These are phyloP conservation scores for Cystobasidium sp. DNA, from an alignment of 1,284 basidiomycete species.

Conservation along the genomic window DNA sequence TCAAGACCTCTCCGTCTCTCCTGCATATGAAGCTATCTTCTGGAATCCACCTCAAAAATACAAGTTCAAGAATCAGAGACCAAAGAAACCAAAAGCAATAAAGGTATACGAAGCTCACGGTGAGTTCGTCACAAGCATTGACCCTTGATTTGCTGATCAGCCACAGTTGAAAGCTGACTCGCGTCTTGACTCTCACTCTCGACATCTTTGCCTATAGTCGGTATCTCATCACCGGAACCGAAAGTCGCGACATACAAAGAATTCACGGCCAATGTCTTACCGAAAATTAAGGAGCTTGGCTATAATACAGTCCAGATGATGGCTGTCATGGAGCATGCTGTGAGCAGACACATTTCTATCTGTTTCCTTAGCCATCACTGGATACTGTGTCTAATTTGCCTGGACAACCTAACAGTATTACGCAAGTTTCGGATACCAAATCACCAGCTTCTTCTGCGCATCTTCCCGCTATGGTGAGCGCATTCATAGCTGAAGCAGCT, in stretches of 20 bases:
- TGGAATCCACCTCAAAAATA: slow-evolving; percentile 93
- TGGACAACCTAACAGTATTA: slow-evolving; percentile 88
- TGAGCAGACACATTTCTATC: neutral
- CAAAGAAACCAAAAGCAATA: slow-evolving; percentile 70
- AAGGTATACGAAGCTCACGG: slow-evolving; percentile 95
- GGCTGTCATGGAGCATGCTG: slow-evolving; percentile 88
- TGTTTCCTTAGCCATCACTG: neutral
- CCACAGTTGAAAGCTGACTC: neutral
- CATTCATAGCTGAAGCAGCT: neutral
- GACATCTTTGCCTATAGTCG: slow-evolving; percentile 64
- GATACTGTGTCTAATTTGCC: slow-evolving; percentile 60
- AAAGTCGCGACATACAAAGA: slow-evolving; percentile 94
- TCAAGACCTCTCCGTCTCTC: slow-evolving; percentile 86
- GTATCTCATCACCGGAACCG: slow-evolving; percentile 86
- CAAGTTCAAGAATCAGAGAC: slow-evolving; percentile 77
- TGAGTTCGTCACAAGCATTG: slow-evolving; percentile 49
- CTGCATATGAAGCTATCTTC: slow-evolving; percentile 94
- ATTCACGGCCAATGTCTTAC: slow-evolving; percentile 82
- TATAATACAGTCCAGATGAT: slow-evolving; percentile 98
- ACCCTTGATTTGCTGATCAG: neutral
- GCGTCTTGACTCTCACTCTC: neutral
- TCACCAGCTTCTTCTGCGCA: slow-evolving; percentile 96
- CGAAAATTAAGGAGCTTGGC: slow-evolving; percentile 84
- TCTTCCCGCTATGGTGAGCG: slow-evolving; percentile 79
- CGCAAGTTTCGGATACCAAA: slow-evolving; percentile 98